These are phyloP conservation scores for Starmerella bombicola DNA, from an alignment of 805 yeast species.

Conservation along the genomic window DNA sequence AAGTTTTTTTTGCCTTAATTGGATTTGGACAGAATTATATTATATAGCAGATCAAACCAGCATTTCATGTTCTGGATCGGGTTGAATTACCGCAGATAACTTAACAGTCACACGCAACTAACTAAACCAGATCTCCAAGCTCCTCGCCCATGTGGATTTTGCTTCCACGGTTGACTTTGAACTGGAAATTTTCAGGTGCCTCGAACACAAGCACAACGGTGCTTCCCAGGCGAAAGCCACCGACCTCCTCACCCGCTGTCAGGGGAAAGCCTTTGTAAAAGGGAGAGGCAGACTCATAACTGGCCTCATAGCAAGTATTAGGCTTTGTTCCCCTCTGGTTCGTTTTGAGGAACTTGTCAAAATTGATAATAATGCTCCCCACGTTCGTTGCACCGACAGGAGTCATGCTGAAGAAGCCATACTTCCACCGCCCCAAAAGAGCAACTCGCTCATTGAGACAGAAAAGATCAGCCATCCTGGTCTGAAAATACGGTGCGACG, in stretches of 20 bases:
- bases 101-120: too few species aligned
- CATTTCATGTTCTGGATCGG: too few species aligned
- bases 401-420: slow-evolving; percentile 96
- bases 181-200: slow-evolving; percentile 74
- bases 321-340: slow-evolving; percentile 47
- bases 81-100: too few species aligned
- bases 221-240: slow-evolving; percentile 91
- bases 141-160: slow-evolving; percentile 74
- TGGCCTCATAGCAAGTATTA: slow-evolving; percentile 87
- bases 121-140: slow-evolving; percentile 36
- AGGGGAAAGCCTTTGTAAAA: slow-evolving; percentile 78
- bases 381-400: slow-evolving; percentile 99
- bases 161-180: slow-evolving; percentile 58
- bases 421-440: slow-evolving; percentile 85
- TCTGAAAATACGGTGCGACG: slow-evolving; percentile 94
- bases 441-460: slow-evolving; percentile 93
- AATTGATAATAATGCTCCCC: slow-evolving; percentile 83
- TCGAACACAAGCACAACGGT: slow-evolving; percentile 96
- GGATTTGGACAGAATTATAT: too few species aligned
- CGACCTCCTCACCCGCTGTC: slow-evolving; percentile 85
- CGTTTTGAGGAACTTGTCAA: slow-evolving; percentile 80
- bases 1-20: too few species aligned
- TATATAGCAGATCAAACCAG: neutral
- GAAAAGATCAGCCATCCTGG: slow-evolving; percentile 71
- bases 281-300: slow-evolving; percentile 66